A percentile compares a stretch with the other conserved stretches of the same genome.
These are phyloP conservation scores for Aquilaria sinensis DNA, from an alignment of 345 rosid species.

Conservation along the genomic window DNA sequence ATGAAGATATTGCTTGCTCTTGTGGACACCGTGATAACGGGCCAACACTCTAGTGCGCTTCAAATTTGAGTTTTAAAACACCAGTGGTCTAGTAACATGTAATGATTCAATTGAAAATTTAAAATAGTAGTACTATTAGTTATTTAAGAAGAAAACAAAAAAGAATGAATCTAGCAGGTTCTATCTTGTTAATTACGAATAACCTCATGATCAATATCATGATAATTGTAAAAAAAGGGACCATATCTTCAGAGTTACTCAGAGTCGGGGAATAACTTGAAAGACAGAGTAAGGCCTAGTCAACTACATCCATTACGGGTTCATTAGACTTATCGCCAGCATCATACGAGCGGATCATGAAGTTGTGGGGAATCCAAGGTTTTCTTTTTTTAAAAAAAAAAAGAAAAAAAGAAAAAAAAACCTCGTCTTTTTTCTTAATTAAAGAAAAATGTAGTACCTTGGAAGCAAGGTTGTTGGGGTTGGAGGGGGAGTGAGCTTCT, in stretches of 20 bases:
- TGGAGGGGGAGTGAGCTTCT: constrained; percentile 29
- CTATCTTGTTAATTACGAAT: neutral
- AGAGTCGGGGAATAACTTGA: too few species aligned
- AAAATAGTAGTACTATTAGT: too few species aligned
- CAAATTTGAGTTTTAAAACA: neutral
- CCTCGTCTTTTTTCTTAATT: too few species aligned
- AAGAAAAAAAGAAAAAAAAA: neutral
- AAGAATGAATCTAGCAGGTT: neutral
- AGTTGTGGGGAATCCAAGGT: neutral
- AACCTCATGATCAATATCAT: neutral
- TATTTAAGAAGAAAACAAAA: too few species aligned
- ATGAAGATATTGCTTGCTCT: too few species aligned
- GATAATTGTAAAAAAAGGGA: neutral
- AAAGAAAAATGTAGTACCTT: constrained; percentile 29
- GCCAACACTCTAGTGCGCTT: neutral
- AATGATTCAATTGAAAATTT: neutral
- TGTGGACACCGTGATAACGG: neutral
- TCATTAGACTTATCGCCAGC: neutral
- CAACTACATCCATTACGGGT: neutral
- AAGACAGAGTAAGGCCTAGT: neutral
- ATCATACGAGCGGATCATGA: neutral
- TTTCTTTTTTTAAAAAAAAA: neutral
- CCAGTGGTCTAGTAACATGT: neutral
- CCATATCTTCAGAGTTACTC: too few species aligned
- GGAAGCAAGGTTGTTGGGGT: constrained; percentile 19